Evolutionary conservation across 306 rosid species (phyloP).

Genomic region (Adenanthera pavonina): DNA sequence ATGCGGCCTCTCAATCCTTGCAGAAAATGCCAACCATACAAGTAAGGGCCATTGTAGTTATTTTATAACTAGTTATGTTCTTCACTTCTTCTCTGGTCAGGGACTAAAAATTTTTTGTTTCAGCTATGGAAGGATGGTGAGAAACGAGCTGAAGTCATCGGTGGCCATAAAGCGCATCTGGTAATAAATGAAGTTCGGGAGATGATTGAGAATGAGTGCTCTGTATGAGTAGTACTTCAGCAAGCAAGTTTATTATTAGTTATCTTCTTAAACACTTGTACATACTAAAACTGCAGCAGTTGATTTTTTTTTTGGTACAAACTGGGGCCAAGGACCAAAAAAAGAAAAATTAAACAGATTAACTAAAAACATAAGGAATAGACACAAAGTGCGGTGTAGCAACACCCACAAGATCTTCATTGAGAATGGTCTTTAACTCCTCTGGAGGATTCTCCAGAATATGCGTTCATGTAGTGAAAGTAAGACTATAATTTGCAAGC

Average conservation of each 20-base stretch:
- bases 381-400: too few relatives aligned
- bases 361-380: too few relatives aligned
- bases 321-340: too few relatives aligned
- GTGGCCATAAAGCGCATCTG: constrained; percentile 76
- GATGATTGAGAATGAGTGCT: constrained; percentile 68
- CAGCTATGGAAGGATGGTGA: constrained; percentile 86
- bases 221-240: constrained; percentile 33
- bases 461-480: too few relatives aligned
- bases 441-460: too few relatives aligned
- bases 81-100: constrained; percentile 19
- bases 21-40: constrained; percentile 98
- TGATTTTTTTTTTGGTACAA: not conserved
- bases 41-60: constrained; percentile 52
- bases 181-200: constrained; percentile 70
- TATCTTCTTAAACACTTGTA: constrained; percentile 13
- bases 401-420: too few relatives aligned
- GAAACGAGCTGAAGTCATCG: constrained; percentile 80
- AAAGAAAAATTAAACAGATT: too few relatives aligned
- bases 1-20: constrained; percentile 41
- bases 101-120: constrained; percentile 27
- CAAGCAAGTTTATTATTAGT: not conserved
- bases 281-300: not conserved
- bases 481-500: too few relatives aligned
- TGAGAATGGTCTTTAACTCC: too few relatives aligned
- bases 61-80: constrained; percentile 22